Evolutionary conservation across 169 alveolate genomes (phyloP).

Genomic region (Neospora caninum): DNA sequence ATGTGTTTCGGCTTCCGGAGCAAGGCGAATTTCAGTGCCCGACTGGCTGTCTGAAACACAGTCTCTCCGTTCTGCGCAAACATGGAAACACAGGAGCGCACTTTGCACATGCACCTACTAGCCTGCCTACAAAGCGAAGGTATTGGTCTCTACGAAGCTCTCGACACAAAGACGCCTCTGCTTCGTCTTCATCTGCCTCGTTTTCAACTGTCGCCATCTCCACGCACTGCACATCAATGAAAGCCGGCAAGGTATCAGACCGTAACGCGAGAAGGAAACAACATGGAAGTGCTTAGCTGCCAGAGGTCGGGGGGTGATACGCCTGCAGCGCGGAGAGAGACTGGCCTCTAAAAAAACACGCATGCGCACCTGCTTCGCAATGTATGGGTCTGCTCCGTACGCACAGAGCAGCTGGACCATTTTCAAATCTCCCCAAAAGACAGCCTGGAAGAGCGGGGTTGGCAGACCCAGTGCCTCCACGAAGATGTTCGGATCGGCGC

Average conservation of each 20-base stretch:
- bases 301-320: too few species aligned
- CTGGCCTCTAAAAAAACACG: background rate
- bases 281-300: too few species aligned
- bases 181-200: too few species aligned
- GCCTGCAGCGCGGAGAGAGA: too few species aligned
- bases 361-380: conserved; percentile 30
- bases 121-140: too few species aligned
- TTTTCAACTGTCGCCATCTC: too few species aligned
- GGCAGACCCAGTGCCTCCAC: conserved; percentile 37
- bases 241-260: too few species aligned
- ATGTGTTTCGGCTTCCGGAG: background rate
- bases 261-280: too few species aligned
- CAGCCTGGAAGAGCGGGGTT: conserved; percentile 36
- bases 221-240: too few species aligned
- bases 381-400: conserved; percentile 28
- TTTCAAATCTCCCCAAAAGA: conserved; percentile 39
- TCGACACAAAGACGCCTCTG: too few species aligned
- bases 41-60: background rate
- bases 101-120: too few species aligned
- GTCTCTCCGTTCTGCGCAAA: background rate
- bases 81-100: background rate
- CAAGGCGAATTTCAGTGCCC: background rate
- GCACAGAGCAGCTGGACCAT: conserved; percentile 18
- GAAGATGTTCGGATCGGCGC: conserved; percentile 36
- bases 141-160: too few species aligned